Evolutionary conservation across 2,329 filamentous ascomycete species (phyloP).

Genomic region (Aureobasidium vineae): DNA sequence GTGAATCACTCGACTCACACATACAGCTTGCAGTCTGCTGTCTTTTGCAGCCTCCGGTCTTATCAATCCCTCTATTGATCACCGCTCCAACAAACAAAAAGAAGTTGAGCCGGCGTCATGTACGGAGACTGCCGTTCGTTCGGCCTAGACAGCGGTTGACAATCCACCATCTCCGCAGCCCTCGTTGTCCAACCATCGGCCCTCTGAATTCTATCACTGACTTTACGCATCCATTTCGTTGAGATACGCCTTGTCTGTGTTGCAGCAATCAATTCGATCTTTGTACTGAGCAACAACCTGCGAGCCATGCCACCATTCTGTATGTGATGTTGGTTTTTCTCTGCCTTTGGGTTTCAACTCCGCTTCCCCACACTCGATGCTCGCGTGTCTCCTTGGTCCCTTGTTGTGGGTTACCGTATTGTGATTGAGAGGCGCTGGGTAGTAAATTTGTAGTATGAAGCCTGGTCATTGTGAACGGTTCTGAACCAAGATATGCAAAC

Average conservation of each 20-base stretch:
- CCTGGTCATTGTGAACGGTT: no score
- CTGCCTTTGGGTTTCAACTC: background rate
- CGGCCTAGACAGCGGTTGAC: no score
- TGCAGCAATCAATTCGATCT: background rate
- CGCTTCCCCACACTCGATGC: background rate
- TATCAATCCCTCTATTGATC: background rate
- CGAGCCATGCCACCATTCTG: background rate
- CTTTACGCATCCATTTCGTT: background rate
- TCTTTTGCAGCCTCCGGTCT: background rate
- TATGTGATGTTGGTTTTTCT: background rate
- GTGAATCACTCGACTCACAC: background rate
- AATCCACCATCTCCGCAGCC: background rate
- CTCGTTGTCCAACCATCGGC: background rate
- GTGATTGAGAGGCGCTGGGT: no score
- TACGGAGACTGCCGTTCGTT: background rate
- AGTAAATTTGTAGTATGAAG: no score
- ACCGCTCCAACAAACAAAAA: background rate
- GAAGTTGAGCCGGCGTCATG: constrained; percentile 2
- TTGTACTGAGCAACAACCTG: background rate
- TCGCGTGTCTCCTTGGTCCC: background rate
- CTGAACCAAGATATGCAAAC: no score
- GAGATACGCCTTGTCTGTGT: background rate
- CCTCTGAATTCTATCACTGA: background rate
- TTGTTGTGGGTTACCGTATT: no score
- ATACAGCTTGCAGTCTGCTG: background rate